Evolutionary conservation across 2,329 filamentous ascomycete genomes (phyloP).

Genomic region (Neopestalotiopsis sp.): DNA sequence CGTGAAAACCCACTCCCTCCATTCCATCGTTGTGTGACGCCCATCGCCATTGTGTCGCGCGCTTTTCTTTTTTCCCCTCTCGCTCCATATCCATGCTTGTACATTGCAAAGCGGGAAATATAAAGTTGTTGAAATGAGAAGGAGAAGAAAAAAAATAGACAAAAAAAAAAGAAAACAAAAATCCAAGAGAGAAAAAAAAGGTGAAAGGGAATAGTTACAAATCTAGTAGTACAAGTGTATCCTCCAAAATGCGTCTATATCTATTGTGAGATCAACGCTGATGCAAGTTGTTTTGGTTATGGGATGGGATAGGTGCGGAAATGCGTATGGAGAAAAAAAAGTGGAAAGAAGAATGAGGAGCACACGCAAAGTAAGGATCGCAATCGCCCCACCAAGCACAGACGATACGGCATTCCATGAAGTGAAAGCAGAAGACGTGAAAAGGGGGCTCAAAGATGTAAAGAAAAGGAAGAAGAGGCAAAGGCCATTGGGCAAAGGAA

Average conservation of each 20-base stretch:
- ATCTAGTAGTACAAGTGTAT: constrained; percentile 20
- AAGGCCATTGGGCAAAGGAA: constrained; percentile 17
- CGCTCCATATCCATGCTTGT: constrained; percentile 10
- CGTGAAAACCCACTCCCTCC: not conserved
- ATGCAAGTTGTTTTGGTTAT: constrained; percentile 10
- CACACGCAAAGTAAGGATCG: not conserved
- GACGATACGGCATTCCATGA: not conserved
- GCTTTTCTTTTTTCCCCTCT: not conserved
- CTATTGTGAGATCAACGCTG: constrained; percentile 1
- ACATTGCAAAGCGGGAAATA: not conserved
- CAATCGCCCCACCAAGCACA: constrained; percentile 1
- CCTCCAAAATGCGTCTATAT: constrained; percentile 17
- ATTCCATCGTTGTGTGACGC: not conserved
- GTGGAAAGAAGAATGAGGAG: not conserved
- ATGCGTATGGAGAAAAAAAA: not conserved
- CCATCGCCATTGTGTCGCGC: constrained; percentile 7
- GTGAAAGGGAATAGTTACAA: constrained; percentile 11
- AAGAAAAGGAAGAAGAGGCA: constrained; percentile 20
- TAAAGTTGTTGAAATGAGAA: not conserved
- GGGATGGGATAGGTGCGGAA: not conserved
- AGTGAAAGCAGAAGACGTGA: constrained; percentile 17
- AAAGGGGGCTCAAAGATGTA: not conserved
- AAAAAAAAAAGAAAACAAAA: constrained; percentile 23
- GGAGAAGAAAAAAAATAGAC: constrained; percentile 13
- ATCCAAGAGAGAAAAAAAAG: constrained; percentile 18